Percentiles rank a stretch among this genome's conserved stretches.
Evolutionary conservation across 1,284 basidiomycete species (phyloP).

Genomic region (Puccinia brachypodii): DNA sequence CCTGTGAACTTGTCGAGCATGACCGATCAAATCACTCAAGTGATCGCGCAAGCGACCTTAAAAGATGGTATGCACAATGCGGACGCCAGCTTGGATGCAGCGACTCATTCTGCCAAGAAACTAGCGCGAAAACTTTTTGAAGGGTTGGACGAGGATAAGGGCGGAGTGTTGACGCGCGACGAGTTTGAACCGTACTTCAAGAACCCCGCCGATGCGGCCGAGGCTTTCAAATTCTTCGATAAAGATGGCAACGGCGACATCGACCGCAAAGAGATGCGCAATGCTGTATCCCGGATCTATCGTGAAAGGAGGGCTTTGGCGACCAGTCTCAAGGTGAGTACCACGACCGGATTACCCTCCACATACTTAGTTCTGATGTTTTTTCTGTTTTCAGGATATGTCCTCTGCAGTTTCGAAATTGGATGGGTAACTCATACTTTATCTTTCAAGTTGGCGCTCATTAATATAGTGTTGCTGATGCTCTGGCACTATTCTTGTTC

Average conservation of each 20-base stretch:
- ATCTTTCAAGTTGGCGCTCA: neutral
- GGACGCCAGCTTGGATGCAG: slow-evolving; percentile 52
- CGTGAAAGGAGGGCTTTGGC: slow-evolving; percentile 72
- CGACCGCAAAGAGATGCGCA: slow-evolving; percentile 75
- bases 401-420: slow-evolving; percentile 68
- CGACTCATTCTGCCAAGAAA: slow-evolving; percentile 69
- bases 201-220: slow-evolving; percentile 68
- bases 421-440: slow-evolving; percentile 59
- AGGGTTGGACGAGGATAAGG: slow-evolving; percentile 64
- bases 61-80: slow-evolving; percentile 51
- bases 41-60: slow-evolving; percentile 54
- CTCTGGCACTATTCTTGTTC: neutral
- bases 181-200: slow-evolving; percentile 68
- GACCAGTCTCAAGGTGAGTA: slow-evolving; percentile 64
- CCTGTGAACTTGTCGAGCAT: slow-evolving; percentile 50
- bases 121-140: slow-evolving; percentile 73
- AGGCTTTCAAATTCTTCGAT: slow-evolving; percentile 75
- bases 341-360: slow-evolving; percentile 59
- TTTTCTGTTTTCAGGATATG: slow-evolving; percentile 57
- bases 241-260: slow-evolving; percentile 82
- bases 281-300: slow-evolving; percentile 78
- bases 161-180: slow-evolving; percentile 19
- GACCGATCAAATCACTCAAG: slow-evolving; percentile 48
- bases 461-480: neutral
- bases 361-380: slow-evolving; percentile 66